phyloP scores from a whole-genome alignment of 139 green algal genomes.

The Coelastrella sp. region DNA sequence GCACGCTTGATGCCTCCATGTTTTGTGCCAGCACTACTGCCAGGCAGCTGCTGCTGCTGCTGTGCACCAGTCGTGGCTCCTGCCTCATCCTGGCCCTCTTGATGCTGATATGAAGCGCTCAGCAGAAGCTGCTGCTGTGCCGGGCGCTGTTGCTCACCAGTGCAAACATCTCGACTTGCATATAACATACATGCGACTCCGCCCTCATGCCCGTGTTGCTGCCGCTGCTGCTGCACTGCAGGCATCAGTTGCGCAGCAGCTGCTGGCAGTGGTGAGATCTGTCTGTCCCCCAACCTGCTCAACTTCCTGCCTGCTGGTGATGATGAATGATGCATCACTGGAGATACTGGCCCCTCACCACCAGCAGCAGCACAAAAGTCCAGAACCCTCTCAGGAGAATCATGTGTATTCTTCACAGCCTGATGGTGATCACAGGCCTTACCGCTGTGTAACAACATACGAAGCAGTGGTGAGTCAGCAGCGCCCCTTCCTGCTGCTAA shows the following conservation, averaged over 20 bases:
- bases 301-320: not conserved
- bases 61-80: not conserved
- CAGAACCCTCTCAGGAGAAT: too few relatives aligned
- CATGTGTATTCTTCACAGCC: not conserved
- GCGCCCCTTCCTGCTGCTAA: not conserved
- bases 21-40: not conserved
- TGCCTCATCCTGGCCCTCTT: not conserved
- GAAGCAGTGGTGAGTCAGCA: too few relatives aligned
- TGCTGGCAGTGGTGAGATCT: not conserved
- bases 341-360: not conserved
- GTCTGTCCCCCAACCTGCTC: conserved; percentile 22
- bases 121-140: too few relatives aligned
- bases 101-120: too few relatives aligned
- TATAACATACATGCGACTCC: too few relatives aligned
- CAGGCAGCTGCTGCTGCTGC: conserved; percentile 27
- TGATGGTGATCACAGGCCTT: too few relatives aligned
- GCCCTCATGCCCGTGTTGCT: not conserved
- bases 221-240: not conserved
- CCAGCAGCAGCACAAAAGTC: conserved; percentile 7
- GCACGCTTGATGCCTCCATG: conserved; percentile 29
- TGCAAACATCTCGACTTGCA: too few relatives aligned
- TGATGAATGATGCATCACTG: too few relatives aligned
- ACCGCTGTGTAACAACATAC: too few relatives aligned
- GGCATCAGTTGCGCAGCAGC: not conserved
- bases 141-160: too few relatives aligned